phyloP scores from a whole-genome alignment of 2,329 filamentous ascomycete genomes.

The Zarea fungicola region DNA sequence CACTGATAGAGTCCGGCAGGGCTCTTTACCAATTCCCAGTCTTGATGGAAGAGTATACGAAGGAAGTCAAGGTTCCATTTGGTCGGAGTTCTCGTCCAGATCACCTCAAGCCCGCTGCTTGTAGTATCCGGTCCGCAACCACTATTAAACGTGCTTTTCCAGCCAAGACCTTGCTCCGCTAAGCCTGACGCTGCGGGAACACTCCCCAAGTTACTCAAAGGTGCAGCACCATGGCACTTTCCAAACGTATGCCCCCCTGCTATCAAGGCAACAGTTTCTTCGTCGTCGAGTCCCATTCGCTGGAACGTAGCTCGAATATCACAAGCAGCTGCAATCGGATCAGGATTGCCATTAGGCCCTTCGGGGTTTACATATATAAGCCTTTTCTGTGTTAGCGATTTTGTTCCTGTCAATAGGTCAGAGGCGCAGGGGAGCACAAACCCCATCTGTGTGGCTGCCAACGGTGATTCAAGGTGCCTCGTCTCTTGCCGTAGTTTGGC shows the following conservation, averaged over 20 bases:
- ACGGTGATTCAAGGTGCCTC: neutral
- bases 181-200: conserved; percentile 63
- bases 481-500: conserved; percentile 30
- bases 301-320: conserved; percentile 72
- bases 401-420: too few relatives aligned
- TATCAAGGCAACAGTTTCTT: conserved; percentile 76
- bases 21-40: conserved; percentile 72
- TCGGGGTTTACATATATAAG: conserved; percentile 82
- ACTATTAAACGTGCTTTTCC: conserved; percentile 57
- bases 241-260: conserved; percentile 74
- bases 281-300: conserved; percentile 79
- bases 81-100: conserved; percentile 70
- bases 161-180: conserved; percentile 66
- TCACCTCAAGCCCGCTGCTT: conserved; percentile 73
- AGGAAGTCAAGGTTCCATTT: conserved; percentile 72
- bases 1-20: conserved; percentile 74
- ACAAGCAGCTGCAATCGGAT: conserved; percentile 61
- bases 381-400: conserved; percentile 52
- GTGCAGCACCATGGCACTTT: conserved; percentile 72
- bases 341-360: conserved; percentile 61
- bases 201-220: conserved; percentile 56
- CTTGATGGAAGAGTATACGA: conserved; percentile 73
- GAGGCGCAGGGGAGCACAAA: too few relatives aligned
- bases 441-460: too few relatives aligned
- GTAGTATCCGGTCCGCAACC: conserved; percentile 70